A percentile compares a stretch with the other conserved stretches of the same genome.
phyloP scores from a whole-genome alignment of 2,329 filamentous ascomycete species.

The Aspergillus novoparasiticus region DNA sequence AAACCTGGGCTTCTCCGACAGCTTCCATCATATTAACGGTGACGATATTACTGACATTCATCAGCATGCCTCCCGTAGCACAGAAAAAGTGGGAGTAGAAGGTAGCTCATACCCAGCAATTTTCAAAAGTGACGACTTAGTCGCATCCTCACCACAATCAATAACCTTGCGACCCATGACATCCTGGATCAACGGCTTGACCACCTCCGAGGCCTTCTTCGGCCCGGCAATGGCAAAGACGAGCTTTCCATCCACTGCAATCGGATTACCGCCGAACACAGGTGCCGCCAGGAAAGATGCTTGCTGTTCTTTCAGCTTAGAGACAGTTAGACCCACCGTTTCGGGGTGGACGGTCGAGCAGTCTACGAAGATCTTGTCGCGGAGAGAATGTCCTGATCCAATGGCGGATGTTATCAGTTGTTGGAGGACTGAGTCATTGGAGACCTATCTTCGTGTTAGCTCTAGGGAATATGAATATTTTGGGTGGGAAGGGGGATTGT shows the following conservation, averaged over 20 bases:
- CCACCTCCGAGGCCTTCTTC: conserved; percentile 31
- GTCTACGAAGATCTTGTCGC: conserved; percentile 80
- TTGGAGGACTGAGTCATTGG: conserved; percentile 44
- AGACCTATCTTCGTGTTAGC: conserved; percentile 32
- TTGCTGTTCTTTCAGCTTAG: conserved; percentile 35
- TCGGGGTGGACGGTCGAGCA: conserved; percentile 85
- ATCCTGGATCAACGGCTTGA: conserved; percentile 46
- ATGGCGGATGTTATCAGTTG: conserved; percentile 31
- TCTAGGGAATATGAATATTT: background rate
- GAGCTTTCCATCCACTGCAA: conserved; percentile 49
- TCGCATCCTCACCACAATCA: conserved; percentile 47
- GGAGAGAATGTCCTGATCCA: conserved; percentile 42
- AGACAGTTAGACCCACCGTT: conserved; percentile 49
- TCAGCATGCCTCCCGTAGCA: background rate
- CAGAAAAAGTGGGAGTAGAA: background rate
- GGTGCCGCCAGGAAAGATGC: conserved; percentile 45
- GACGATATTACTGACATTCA: conserved; percentile 41
- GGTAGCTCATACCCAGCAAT: conserved; percentile 41
- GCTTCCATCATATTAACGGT: conserved; percentile 50
- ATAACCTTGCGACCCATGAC: conserved; percentile 49
- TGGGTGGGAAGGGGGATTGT: background rate
- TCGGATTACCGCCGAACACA: conserved; percentile 48
- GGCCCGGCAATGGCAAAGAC: conserved; percentile 49
- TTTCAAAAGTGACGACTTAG: conserved; percentile 47
- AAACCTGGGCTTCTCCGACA: conserved; percentile 50